phyloP scores from a whole-genome alignment of 2,329 filamentous ascomycete species.

The Colletotrichum filicis region DNA sequence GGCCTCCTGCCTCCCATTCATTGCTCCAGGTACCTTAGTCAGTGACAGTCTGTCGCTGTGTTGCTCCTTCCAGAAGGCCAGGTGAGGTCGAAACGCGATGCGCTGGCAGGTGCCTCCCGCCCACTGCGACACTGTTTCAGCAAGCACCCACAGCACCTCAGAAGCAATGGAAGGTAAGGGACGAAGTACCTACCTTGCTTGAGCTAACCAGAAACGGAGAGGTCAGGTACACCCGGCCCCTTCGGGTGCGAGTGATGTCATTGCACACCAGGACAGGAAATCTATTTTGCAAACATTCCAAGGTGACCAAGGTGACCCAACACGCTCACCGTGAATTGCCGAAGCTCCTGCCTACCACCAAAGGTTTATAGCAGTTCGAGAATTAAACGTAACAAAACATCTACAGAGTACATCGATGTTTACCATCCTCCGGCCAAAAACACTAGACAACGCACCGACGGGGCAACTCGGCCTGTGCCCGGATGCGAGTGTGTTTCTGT shows the following conservation, averaged over 20 bases:
- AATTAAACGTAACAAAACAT: not conserved
- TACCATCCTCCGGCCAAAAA: not conserved
- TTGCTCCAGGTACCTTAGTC: not conserved
- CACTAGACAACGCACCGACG: not conserved
- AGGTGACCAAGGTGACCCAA: conserved; percentile 25
- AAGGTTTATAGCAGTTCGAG: not conserved
- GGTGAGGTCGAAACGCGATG: not conserved
- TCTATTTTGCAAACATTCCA: conserved; percentile 1
- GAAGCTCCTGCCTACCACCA: not conserved
- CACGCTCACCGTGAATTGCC: conserved; percentile 6
- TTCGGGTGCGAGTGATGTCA: conserved; percentile 21
- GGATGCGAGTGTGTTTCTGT: not conserved
- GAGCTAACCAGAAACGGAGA: not conserved
- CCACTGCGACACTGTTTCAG: not conserved
- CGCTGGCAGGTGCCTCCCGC: not conserved
- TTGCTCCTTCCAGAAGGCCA: conserved; percentile 5
- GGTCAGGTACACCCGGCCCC: conserved; percentile 12
- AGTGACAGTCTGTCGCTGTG: not conserved
- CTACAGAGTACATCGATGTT: not conserved
- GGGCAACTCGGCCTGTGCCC: not conserved
- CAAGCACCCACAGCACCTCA: not conserved
- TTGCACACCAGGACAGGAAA: not conserved
- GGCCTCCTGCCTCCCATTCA: not conserved
- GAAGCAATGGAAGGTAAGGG: not conserved
- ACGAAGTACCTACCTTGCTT: too few relatives aligned